phyloP scores from a whole-genome alignment of 371 early-diverging fungal genomes.

The Saksenaea vasiformis region DNA sequence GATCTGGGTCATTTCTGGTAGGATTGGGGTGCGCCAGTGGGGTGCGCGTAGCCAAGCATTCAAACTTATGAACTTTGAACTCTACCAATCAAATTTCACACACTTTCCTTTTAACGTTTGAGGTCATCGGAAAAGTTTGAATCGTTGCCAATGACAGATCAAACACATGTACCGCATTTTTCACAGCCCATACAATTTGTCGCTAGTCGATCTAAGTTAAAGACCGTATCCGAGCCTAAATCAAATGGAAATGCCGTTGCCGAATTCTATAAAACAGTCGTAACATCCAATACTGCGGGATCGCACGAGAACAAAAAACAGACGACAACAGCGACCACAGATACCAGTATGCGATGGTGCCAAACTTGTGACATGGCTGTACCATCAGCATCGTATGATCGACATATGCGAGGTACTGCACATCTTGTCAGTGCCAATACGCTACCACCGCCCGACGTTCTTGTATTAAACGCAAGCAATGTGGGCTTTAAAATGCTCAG shows the following conservation, averaged over 20 bases:
- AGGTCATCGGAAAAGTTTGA: too few species aligned
- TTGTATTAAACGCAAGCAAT: constrained; percentile 29
- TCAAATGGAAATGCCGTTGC: constrained; percentile 8
- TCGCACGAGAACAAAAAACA: not conserved
- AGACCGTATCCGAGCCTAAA: not conserved
- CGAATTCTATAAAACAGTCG: not conserved
- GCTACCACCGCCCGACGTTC: constrained; percentile 16
- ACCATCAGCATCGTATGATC: constrained; percentile 10
- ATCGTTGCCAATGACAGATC: not conserved
- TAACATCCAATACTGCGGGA: not conserved
- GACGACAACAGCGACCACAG: not conserved
- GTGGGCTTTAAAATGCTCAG: constrained; percentile 51
- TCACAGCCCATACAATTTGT: constrained; percentile 1
- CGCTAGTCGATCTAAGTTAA: not conserved
- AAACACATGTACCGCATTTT: not conserved
- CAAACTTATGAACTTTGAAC: too few species aligned
- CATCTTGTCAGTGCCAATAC: constrained; percentile 28
- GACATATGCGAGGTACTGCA: constrained; percentile 34
- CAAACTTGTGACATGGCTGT: constrained; percentile 26
- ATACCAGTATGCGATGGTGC: constrained; percentile 16
- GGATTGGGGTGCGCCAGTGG: too few species aligned
- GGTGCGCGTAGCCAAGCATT: too few species aligned
- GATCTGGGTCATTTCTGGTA: too few species aligned
- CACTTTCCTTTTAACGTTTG: too few species aligned
- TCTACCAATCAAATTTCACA: too few species aligned